Conservation (phyloP, 148 eudicot species). For the Heliosperma pusillum region DNA sequence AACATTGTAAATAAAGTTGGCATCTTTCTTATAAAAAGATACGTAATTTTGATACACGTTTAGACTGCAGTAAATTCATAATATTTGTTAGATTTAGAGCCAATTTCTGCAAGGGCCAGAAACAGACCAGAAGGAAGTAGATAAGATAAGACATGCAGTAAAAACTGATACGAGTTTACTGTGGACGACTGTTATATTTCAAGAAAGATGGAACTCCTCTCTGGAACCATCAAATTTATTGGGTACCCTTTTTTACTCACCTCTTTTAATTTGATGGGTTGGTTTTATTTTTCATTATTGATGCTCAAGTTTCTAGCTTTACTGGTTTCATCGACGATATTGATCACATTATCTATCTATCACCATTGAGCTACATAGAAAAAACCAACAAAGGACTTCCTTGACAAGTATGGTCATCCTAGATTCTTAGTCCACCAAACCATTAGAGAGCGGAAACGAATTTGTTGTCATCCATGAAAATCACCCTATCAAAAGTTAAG, state of each 20-base stretch:
- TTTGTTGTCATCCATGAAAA: no score
- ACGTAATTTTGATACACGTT: no score
- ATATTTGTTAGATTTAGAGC: conserved; percentile 32
- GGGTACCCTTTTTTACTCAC: conserved; percentile 43
- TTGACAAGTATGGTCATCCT: no score
- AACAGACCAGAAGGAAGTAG: conserved; percentile 82
- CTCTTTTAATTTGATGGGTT: neutral
- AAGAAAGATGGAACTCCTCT: conserved; percentile 97
- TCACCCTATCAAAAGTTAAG: no score
- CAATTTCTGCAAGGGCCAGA: conserved; percentile 92
- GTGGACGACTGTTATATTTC: conserved; percentile 87
- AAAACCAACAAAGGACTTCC: no score
- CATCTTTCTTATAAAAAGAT: neutral
- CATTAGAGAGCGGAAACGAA: no score
- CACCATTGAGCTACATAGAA: no score
- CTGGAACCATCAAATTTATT: conserved; percentile 92
- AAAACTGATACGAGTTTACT: conserved; percentile 69
- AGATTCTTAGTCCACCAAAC: no score
- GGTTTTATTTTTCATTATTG: neutral
- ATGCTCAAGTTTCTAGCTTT: neutral
- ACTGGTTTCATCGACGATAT: neutral
- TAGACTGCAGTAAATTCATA: neutral
- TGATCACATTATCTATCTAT: no score
- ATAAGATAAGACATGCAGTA: conserved; percentile 64
- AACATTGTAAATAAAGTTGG: neutral